phyloP scores from a whole-genome alignment of 176 grass and related monocot genomes.

The Avena eriantha region DNA sequence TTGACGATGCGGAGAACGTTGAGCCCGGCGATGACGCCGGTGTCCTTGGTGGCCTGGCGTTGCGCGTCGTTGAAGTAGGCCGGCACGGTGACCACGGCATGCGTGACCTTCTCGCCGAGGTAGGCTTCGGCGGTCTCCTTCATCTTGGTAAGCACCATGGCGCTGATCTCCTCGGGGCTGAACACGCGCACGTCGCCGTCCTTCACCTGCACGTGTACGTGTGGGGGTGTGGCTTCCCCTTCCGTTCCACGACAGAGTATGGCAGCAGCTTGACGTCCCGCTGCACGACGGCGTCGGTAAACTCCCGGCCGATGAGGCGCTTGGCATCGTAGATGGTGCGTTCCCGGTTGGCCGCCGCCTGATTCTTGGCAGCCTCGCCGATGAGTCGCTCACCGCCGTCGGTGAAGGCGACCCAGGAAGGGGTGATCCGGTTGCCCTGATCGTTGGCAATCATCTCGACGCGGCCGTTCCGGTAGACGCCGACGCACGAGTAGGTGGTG shows the following conservation, averaged over 20 bases:
- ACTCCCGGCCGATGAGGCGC: conserved; percentile 69
- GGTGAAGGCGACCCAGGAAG: conserved; percentile 64
- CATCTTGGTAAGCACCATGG: conserved; percentile 37
- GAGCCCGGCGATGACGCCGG: conserved; percentile 75
- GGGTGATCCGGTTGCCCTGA: conserved; percentile 69
- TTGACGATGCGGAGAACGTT: conserved; percentile 94
- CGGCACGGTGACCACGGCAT: conserved; percentile 64
- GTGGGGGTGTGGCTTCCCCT: conserved; percentile 29
- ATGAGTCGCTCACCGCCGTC: conserved; percentile 70
- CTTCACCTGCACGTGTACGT: conserved; percentile 23
- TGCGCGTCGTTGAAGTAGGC: conserved; percentile 93
- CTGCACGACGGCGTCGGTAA: conserved; percentile 62
- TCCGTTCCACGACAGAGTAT: neutral
- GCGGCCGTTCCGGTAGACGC: conserved; percentile 67
- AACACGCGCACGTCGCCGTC: conserved; percentile 18
- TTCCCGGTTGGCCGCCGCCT: conserved; percentile 60
- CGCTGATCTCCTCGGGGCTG: conserved; percentile 32
- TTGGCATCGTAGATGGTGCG: conserved; percentile 82
- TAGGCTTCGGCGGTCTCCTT: conserved; percentile 32
- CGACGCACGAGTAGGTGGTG: conserved; percentile 78
- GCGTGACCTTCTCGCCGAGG: conserved; percentile 28
- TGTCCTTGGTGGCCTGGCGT: conserved; percentile 91
- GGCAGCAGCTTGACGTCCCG: conserved; percentile 78
- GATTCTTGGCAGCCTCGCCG: conserved; percentile 83
- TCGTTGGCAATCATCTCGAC: conserved; percentile 79